Evolutionary conservation across 257 asterid genomes (phyloP).

Genomic region (Orobanche coerulescens): DNA sequence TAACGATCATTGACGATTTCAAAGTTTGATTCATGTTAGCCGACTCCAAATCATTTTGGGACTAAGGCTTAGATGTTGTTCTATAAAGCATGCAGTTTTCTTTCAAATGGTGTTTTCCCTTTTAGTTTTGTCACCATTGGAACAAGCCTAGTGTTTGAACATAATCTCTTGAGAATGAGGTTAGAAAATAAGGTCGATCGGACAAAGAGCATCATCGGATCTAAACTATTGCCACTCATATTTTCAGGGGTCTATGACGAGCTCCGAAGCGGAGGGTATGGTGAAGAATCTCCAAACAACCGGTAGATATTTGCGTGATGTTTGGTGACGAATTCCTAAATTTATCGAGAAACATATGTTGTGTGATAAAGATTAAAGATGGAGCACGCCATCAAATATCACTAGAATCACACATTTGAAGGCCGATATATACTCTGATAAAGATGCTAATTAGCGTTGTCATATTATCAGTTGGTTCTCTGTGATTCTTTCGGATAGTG

Average conservation of each 20-base stretch:
- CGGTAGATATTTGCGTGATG: slow-evolving; percentile 82
- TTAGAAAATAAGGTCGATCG: neutral
- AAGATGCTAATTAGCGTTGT: neutral
- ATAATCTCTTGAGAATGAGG: neutral
- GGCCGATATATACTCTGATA: neutral
- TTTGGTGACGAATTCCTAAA: slow-evolving; percentile 45
- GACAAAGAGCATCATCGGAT: neutral
- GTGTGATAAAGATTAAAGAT: neutral
- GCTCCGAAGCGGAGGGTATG: slow-evolving; percentile 66
- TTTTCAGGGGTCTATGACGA: slow-evolving; percentile 66
- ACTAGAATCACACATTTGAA: slow-evolving; percentile 1
- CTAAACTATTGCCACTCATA: slow-evolving; percentile 1
- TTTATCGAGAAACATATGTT: neutral
- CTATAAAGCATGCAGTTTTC: too few relatives aligned
- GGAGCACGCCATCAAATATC: neutral
- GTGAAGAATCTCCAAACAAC: slow-evolving; percentile 73
- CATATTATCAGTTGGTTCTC: neutral
- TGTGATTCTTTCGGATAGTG: slow-evolving; percentile 5
- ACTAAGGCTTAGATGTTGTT: too few relatives aligned
- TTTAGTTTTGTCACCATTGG: too few relatives aligned
- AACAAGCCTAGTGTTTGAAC: too few relatives aligned
- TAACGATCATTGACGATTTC: too few relatives aligned
- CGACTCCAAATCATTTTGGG: too few relatives aligned
- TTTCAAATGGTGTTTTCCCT: too few relatives aligned
- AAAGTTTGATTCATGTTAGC: too few relatives aligned